phyloP scores from a whole-genome alignment of 1,284 basidiomycete species.

The Rhodotorula sp. region DNA sequence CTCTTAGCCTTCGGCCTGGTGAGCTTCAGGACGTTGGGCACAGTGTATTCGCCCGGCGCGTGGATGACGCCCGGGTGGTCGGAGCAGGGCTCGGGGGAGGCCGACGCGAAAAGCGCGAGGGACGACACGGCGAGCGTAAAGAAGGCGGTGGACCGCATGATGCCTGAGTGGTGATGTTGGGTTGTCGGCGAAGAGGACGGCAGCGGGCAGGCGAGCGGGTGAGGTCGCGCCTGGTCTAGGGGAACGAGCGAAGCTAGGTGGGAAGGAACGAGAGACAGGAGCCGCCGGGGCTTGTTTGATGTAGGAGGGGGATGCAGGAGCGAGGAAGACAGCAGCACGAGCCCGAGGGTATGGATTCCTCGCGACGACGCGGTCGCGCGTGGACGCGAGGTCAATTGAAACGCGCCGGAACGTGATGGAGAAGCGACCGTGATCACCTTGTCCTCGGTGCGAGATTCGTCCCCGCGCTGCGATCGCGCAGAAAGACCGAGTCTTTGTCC shows the following conservation, averaged over 20 bases:
- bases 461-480: too few species aligned
- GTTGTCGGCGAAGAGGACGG: neutral
- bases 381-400: neutral
- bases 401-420: neutral
- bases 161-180: neutral
- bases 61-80: conserved; percentile 37
- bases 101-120: conserved; percentile 20
- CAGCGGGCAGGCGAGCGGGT: neutral
- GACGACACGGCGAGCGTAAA: conserved; percentile 19
- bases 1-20: conserved; percentile 5
- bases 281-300: neutral
- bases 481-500: too few species aligned
- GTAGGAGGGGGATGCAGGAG: neutral
- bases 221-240: neutral
- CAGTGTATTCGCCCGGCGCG: conserved; percentile 12
- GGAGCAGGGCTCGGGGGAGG: conserved; percentile 32
- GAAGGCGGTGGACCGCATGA: conserved; percentile 20
- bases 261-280: neutral
- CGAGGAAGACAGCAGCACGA: neutral
- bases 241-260: neutral
- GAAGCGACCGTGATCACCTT: too few species aligned
- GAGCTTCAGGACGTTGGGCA: conserved; percentile 26
- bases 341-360: neutral
- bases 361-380: neutral
- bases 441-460: too few species aligned